These are phyloP conservation scores for Gaultheria prostrata DNA, from an alignment of 148 eudicot species.

Conservation along the genomic window DNA sequence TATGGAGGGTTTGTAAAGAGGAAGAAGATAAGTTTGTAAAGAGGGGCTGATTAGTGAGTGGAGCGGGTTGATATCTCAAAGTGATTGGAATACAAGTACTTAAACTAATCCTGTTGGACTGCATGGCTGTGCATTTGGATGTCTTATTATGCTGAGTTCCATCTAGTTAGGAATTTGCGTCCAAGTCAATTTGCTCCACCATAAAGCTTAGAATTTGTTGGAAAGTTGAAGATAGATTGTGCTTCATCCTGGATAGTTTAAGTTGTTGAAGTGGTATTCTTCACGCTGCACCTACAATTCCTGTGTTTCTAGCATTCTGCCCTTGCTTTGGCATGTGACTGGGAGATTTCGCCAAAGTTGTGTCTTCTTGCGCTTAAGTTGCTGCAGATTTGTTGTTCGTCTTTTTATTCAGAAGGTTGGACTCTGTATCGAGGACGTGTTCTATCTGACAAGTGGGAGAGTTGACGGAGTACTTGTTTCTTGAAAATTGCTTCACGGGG, in stretches of 20 bases:
- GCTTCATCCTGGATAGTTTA: neutral
- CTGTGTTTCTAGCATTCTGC: slow-evolving; percentile 13
- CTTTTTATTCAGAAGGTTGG: neutral
- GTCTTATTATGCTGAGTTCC: neutral
- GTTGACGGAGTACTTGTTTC: neutral
- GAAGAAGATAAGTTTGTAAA: neutral
- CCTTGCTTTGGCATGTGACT: neutral
- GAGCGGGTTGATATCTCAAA: neutral
- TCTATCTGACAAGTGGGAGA: slow-evolving; percentile 1
- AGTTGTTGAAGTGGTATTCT: neutral
- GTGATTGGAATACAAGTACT: neutral
- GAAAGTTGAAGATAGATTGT: neutral
- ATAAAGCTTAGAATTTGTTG: slow-evolving; percentile 9
- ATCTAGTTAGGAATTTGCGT: slow-evolving; percentile 4
- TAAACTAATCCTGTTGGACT: neutral
- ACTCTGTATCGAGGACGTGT: slow-evolving; percentile 6
- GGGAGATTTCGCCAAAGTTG: neutral
- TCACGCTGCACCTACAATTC: neutral
- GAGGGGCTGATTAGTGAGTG: neutral
- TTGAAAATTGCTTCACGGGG: neutral
- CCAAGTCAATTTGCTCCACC: slow-evolving; percentile 3
- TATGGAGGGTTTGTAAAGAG: slow-evolving; percentile 4
- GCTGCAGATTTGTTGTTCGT: neutral
- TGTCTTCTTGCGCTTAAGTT: neutral
- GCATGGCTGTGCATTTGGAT: slow-evolving; percentile 7